Evolutionary conservation across 169 alveolate genomes (phyloP).

Genomic region (Cryptosporidium meleagridis): DNA sequence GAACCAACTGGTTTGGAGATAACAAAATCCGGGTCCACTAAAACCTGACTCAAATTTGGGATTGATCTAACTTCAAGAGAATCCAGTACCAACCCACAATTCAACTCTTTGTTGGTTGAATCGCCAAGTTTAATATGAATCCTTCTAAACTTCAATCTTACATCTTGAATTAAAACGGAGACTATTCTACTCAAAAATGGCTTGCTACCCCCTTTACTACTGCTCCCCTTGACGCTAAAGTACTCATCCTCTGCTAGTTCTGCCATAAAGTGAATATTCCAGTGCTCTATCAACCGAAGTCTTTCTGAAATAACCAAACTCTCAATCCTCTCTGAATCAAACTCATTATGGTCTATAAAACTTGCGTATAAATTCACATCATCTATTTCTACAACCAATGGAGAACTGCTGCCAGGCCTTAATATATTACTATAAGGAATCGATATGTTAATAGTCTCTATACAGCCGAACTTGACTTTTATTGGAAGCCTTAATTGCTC

Average conservation of each 20-base stretch:
- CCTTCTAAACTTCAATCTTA: constrained; percentile 46
- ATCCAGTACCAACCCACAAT: constrained; percentile 48
- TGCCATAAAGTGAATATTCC: constrained; percentile 56
- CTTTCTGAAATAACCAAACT: constrained; percentile 42
- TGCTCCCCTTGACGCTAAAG: constrained; percentile 30
- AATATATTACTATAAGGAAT: constrained; percentile 66
- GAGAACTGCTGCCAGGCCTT: constrained; percentile 55
- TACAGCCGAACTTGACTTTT: constrained; percentile 35
- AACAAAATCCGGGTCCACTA: neutral
- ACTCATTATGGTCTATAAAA: constrained; percentile 28
- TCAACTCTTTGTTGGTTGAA: constrained; percentile 1
- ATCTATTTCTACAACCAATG: constrained; percentile 67
- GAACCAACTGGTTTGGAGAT: neutral
- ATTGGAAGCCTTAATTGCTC: constrained; percentile 57
- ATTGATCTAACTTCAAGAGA: constrained; percentile 69
- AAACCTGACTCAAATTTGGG: constrained; percentile 45
- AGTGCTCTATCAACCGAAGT: constrained; percentile 57
- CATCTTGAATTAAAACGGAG: constrained; percentile 62
- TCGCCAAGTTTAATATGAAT: constrained; percentile 55
- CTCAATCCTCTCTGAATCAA: constrained; percentile 29
- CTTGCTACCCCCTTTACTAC: neutral
- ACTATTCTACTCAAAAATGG: constrained; percentile 63
- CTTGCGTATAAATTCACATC: constrained; percentile 38
- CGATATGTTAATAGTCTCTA: constrained; percentile 59
- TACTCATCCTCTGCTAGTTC: constrained; percentile 71